Evolutionary conservation across 345 rosid genomes (phyloP).

Genomic region (Linum tenue): DNA sequence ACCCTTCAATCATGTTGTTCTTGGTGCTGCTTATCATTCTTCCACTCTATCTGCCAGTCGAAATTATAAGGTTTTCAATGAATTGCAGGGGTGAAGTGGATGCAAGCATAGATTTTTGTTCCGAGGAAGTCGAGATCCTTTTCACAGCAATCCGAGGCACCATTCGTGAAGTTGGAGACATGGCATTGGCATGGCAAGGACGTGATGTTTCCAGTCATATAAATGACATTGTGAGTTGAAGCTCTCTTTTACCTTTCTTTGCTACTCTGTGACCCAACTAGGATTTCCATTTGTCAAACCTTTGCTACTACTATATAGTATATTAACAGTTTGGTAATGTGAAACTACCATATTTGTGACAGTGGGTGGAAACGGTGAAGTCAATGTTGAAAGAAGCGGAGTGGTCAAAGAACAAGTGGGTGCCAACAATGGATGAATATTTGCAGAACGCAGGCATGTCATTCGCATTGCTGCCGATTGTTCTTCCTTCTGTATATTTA

Average conservation of each 20-base stretch:
- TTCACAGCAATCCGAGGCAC: conserved; percentile 57
- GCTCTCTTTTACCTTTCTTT: neutral
- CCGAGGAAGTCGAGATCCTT: conserved; percentile 66
- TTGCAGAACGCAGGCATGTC: conserved; percentile 58
- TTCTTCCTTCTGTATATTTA: conserved; percentile 64
- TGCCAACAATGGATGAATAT: conserved; percentile 59
- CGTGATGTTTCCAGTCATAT: conserved; percentile 41
- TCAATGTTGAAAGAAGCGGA: conserved; percentile 54
- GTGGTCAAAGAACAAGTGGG: conserved; percentile 42
- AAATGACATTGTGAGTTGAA: conserved; percentile 39
- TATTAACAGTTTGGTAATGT: neutral
- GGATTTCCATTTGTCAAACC: no score
- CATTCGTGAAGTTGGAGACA: conserved; percentile 58
- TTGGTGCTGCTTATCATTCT: conserved; percentile 7
- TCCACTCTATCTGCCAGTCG: conserved; percentile 1
- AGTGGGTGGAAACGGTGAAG: conserved; percentile 77
- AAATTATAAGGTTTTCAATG: conserved; percentile 10
- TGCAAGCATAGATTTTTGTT: conserved; percentile 37
- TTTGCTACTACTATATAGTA: no score
- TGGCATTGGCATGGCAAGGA: conserved; percentile 55
- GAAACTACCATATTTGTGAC: neutral
- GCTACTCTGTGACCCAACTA: no score
- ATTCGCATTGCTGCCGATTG: conserved; percentile 74
- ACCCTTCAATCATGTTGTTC: conserved; percentile 10
- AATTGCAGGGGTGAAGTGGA: conserved; percentile 56